These are phyloP conservation scores for Avena sativa DNA, from an alignment of 176 grass and related monocot genomes.

Conservation along the genomic window DNA sequence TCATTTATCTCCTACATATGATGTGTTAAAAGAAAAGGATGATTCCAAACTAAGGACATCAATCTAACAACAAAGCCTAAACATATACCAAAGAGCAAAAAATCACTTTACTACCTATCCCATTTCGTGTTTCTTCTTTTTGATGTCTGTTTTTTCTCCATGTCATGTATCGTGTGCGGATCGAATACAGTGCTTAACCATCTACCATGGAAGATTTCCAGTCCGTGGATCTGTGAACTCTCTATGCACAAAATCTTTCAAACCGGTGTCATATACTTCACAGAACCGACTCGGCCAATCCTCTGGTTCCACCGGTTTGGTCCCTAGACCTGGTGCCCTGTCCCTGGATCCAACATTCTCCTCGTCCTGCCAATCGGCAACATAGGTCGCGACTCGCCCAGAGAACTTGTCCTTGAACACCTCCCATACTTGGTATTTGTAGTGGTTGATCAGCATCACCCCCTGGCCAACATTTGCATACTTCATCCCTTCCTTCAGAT, in stretches of 20 bases:
- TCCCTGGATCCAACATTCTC: slow-evolving; percentile 98
- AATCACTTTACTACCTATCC: slow-evolving; percentile 39
- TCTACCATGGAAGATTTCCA: slow-evolving; percentile 85
- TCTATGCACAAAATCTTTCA: slow-evolving; percentile 79
- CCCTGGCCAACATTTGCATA: slow-evolving; percentile 85
- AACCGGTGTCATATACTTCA: slow-evolving; percentile 80
- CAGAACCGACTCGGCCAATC: slow-evolving; percentile 92
- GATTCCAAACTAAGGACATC: slow-evolving; percentile 22
- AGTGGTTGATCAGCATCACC: slow-evolving; percentile 91
- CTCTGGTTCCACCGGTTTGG: slow-evolving; percentile 80
- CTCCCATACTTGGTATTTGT: slow-evolving; percentile 98
- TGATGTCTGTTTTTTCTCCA: slow-evolving; percentile 35
- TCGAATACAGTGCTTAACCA: slow-evolving; percentile 40
- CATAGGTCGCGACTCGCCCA: slow-evolving; percentile 85
- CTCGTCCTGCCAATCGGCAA: slow-evolving; percentile 91
- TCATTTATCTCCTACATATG: slow-evolving; percentile 63
- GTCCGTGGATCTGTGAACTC: slow-evolving; percentile 51
- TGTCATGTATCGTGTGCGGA: slow-evolving; percentile 24
- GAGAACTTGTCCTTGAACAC: slow-evolving; percentile 98
- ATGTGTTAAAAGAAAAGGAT: slow-evolving; percentile 43
- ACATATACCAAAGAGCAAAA: slow-evolving; percentile 52
- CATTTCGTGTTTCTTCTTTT: slow-evolving; percentile 36
- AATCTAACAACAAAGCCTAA: slow-evolving; percentile 7
- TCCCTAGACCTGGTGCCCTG: slow-evolving; percentile 85
- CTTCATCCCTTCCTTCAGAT: slow-evolving; percentile 81